Evolutionary conservation across 2,329 filamentous ascomycete species (phyloP), one percentile per base, ranked within the genome.

Genomic region (Cercospora sesami): DNA sequence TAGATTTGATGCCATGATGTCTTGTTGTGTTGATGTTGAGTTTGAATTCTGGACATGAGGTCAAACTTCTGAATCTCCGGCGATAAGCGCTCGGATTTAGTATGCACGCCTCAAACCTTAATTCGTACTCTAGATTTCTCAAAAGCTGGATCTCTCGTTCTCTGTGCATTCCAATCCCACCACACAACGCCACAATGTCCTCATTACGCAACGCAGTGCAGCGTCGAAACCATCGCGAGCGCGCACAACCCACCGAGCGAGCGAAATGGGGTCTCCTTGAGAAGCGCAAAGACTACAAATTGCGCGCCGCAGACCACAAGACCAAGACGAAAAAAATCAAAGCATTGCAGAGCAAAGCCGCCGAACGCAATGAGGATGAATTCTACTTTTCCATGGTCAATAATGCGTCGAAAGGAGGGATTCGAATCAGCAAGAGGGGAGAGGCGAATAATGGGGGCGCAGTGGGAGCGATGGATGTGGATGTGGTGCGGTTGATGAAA

Each of bases 191-290:
- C 55, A 64, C 9, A 55, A 87, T 87, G 86, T 87, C 85, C 26
- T 86, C 86, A 42, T 82, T 87, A 79, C 84, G 85, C 73, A 87
- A 87, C 76, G 84, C 85, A 78, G 87, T 94, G 69, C 88, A 93
- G 74, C 88, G 92, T 81, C 92, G 93, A 77, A 90, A 93, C 73
- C 94, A 98, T 81, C 88, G 90, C 74, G 95, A 98, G 85, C 90
- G 95, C 75, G 91, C 92, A 39, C 95, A 98, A 80, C 91, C 94
- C 48, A 81, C 88, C 71, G 91, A 94, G 78, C 92, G 95, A 63
- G 84, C 90, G 72, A 92, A 92, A 83, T 93, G 93, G 81, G 95
- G 95, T 72, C 87, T 98, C 23, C 89, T 98, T 69, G 95, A 98
- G 80, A 98, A 99, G 83, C 91, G 95, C 86, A 97, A 97, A 83